Evolutionary conservation across 495 filamentous ascomycete species (phyloP).

Genomic region (Geoglossum glabrum): DNA sequence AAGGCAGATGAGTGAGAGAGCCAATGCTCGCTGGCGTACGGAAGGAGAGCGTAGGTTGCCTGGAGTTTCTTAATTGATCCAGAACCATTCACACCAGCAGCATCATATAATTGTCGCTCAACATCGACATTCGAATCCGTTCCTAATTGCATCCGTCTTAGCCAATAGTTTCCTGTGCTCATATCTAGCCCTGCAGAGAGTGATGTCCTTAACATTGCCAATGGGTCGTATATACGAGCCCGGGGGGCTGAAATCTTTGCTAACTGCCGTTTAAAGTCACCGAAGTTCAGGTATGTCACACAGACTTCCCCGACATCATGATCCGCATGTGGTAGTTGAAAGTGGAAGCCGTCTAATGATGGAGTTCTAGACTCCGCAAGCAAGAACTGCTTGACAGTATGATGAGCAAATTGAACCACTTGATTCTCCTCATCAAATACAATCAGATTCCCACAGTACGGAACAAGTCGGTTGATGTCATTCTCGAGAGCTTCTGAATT

Average conservation of each 20-base stretch:
- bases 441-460: background rate
- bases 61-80: no score
- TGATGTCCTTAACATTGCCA: background rate
- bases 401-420: conserved; percentile 1
- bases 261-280: background rate
- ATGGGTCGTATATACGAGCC: background rate
- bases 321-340: background rate
- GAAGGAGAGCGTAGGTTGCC: background rate
- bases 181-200: background rate
- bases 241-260: background rate
- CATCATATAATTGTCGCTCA: background rate
- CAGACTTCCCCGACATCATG: background rate
- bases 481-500: background rate
- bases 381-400: background rate
- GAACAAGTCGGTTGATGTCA: background rate
- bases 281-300: background rate
- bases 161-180: background rate
- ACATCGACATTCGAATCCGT: background rate
- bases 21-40: background rate
- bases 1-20: background rate
- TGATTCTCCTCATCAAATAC: background rate
- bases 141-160: background rate
- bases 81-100: background rate
- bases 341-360: background rate
- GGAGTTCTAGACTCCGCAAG: background rate